Evolutionary conservation across 129 eudicot genomes (phyloP), one percentile per base, ranked within the genome.

Genomic region (Dittrichia graveolens): DNA sequence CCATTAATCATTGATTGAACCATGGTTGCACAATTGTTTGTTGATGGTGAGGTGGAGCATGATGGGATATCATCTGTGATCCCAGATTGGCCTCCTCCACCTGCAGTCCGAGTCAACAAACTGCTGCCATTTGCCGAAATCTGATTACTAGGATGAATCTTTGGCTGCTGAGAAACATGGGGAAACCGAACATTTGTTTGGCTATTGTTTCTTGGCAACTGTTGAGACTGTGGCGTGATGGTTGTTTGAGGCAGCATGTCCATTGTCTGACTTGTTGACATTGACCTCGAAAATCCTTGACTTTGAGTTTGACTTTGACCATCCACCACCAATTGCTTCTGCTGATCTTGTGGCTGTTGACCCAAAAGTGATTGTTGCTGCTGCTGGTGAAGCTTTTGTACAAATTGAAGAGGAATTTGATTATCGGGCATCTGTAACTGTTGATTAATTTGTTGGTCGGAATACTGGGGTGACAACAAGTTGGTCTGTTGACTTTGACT

Each of bases 41-140:
- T 85, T 40, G 98, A 92, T 19, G 96, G 98, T 56, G 98, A 92
- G 41, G 98, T 92, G 35, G 98, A 92, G 83, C 98, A 89, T 31
- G 98, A 92, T 12, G 98, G 96, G 61, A 89, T 74, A 31, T 92
- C 98, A 60, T 92, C n/a, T n/a, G n/a, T n/a, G n/a, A n/a, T n/a
- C n/a, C n/a, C n/a, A n/a, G n/a, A n/a, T n/a, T n/a, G n/a, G n/a
- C n/a, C n/a, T n/a, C n/a, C n/a, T n/a, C n/a, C 84, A 43, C 83
- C 88, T 47, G 85, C 88, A 35, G 82, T 84, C 19, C 88, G 88
- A 3, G 93, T 85, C 50, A 88, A 58, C 39, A 82, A 77, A 71
- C 83, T 86, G 69, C 83, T 82, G 79, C 88, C 84, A 42, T 71
- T 79, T 71, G 87, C 64, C 5, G 94, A 85, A 43, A 78, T 80